Conservation (phyloP, 371 early-diverging fungal species). For the Actinomortierella ambigua region DNA sequence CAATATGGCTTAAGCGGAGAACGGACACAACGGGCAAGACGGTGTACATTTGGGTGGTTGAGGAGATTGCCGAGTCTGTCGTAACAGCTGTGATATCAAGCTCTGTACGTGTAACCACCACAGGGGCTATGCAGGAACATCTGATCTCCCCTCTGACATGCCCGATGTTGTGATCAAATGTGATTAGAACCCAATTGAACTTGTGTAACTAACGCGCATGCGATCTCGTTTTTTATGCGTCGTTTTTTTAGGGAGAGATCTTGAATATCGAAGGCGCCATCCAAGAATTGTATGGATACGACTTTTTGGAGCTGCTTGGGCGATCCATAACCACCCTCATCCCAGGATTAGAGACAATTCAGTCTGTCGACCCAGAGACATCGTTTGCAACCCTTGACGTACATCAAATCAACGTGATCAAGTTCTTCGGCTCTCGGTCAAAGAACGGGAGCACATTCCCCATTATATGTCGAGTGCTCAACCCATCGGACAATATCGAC, state of each 20-base stretch:
- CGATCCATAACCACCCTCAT: slow-evolving; percentile 51
- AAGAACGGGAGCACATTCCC: slow-evolving; percentile 65
- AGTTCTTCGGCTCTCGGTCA: slow-evolving; percentile 65
- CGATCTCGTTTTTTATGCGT: slow-evolving; percentile 3
- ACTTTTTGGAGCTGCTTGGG: slow-evolving; percentile 53
- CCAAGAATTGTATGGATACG: slow-evolving; percentile 60
- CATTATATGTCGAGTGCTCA: slow-evolving; percentile 56
- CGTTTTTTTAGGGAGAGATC: slow-evolving; percentile 53
- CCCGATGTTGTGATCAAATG: no score
- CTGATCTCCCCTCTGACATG: neutral
- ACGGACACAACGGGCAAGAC: slow-evolving; percentile 54
- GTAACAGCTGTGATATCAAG: slow-evolving; percentile 48
- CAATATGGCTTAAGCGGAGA: slow-evolving; percentile 72
- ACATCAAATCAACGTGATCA: slow-evolving; percentile 53
- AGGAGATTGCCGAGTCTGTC: slow-evolving; percentile 66
- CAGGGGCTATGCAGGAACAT: neutral
- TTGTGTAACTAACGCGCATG: neutral
- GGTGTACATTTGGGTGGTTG: slow-evolving; percentile 76
- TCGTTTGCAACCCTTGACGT: slow-evolving; percentile 46
- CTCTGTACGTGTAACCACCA: slow-evolving; percentile 30
- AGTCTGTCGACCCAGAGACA: slow-evolving; percentile 26
- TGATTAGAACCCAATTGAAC: no score
- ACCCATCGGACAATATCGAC: slow-evolving; percentile 31
- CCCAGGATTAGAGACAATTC: slow-evolving; percentile 50
- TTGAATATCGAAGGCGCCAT: slow-evolving; percentile 55